Evolutionary conservation across 2,329 filamentous ascomycete genomes (phyloP), one percentile per base, ranked within the genome.

Genomic region (Phialemonium atrogriseum): DNA sequence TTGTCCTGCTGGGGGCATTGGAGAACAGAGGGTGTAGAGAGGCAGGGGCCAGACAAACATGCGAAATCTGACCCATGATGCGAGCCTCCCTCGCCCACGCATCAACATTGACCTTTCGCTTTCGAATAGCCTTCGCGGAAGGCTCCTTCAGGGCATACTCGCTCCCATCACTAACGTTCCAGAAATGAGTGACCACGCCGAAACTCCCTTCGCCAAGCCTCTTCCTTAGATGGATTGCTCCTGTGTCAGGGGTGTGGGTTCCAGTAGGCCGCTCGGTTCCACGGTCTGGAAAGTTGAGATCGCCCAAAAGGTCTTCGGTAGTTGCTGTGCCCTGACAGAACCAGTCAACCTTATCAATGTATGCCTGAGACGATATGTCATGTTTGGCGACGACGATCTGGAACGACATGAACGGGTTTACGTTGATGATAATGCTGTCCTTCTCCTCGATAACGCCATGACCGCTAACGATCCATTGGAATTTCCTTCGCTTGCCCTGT

Each of bases 381-480:
- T 14, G 11, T 15, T 35, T 9, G 16, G 32, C 32, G 19, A 36
- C 32, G 2, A 14, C 1, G 15, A 26, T 14, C 24, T 13, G 24
- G 24, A 26, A 26, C 24, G 10, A 10, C 9, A 26, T 9, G 24
- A 10, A 7, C 12, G 10, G 9, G 21, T 23, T 9, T n/a, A n/a
- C 9, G 9, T 23, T n/a, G 9, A 23, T n/a, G n/a, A 23, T 23
- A n/a, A 23, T 9, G 9, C n/a, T 9, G 9, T 9, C 8, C 9
- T 9, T n/a, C 9, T 23, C n/a, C 8, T 23, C 9, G 21, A n/a
- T 23, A n/a, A n/a, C 21, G 21, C 9, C n/a, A n/a, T 41, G 16
- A 7, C 45, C 42, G 29, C 44, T 34, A 24, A 50, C 20, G 23
- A 49, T 47, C 46, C 46, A 50, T 14, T 30, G 23, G 27, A 49